A percentile compares a stretch with the other conserved stretches of the same genome.
These are phyloP conservation scores for Dipodascus albidus DNA, from an alignment of 805 yeast genomes.

Conservation along the genomic window DNA sequence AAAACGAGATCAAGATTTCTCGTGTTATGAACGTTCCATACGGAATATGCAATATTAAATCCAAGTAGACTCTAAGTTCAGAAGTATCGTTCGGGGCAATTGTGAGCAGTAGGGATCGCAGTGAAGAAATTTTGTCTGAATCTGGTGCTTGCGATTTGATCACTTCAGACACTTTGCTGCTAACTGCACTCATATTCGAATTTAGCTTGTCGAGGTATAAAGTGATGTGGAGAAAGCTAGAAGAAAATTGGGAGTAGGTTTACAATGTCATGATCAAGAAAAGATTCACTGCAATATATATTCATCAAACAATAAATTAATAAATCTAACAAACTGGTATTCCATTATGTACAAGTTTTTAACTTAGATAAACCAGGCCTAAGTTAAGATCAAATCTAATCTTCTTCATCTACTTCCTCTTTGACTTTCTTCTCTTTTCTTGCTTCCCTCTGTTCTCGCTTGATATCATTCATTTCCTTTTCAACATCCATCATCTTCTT, in stretches of 20 bases:
- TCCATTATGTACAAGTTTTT: background rate
- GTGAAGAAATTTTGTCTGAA: background rate
- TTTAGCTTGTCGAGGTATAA: background rate
- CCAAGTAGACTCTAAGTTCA: background rate
- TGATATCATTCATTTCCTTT: slow-evolving; percentile 7
- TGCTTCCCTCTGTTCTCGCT: background rate
- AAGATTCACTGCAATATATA: too few relatives aligned
- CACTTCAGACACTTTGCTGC: background rate
- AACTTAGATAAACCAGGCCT: too few relatives aligned
- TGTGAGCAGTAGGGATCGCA: background rate
- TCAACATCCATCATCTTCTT: slow-evolving; percentile 5
- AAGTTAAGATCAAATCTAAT: too few relatives aligned
- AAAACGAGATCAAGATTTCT: background rate
- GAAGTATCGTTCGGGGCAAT: background rate
- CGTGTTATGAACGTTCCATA: background rate
- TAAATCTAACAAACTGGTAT: too few relatives aligned
- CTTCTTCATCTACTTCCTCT: background rate
- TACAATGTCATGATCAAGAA: too few relatives aligned
- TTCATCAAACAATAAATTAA: too few relatives aligned
- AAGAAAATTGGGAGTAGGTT: background rate
- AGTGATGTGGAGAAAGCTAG: background rate
- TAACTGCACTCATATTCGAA: background rate
- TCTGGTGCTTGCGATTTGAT: background rate
- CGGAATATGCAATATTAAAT: background rate
- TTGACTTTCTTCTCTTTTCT: background rate